Conservation (phyloP, 1,284 basidiomycete species). For the Exobasidium cylindrosporum region DNA sequence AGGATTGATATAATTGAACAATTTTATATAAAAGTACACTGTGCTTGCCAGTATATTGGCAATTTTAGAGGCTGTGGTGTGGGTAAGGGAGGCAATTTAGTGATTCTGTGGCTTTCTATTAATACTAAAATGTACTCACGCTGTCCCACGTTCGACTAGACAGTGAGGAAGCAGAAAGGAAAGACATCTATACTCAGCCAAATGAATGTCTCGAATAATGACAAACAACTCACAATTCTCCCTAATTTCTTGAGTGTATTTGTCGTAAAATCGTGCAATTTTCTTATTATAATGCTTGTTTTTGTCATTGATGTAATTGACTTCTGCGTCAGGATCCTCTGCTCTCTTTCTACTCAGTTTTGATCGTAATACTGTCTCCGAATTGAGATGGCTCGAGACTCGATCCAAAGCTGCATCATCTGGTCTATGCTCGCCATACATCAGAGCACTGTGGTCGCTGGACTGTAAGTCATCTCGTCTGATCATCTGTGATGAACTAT, state of each 20-base stretch:
- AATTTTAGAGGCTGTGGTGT: neutral
- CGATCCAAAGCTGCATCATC: constrained; percentile 90
- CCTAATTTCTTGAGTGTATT: constrained; percentile 76
- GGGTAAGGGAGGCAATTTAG: too few species aligned
- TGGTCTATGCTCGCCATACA: constrained; percentile 88
- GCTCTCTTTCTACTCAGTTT: constrained; percentile 81
- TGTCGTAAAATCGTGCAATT: constrained; percentile 96
- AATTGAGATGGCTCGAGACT: constrained; percentile 85
- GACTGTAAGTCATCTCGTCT: constrained; percentile 9
- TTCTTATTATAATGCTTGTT: constrained; percentile 99
- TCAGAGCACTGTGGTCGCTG: constrained; percentile 62
- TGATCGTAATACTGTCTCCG: constrained; percentile 64
- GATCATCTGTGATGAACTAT: constrained; percentile 7
- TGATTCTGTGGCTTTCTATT: too few species aligned
- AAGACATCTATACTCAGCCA: neutral
- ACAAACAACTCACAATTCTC: constrained; percentile 37
- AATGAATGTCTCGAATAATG: neutral
- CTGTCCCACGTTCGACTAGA: constrained; percentile 27
- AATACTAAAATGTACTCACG: constrained; percentile 14
- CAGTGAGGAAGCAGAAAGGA: neutral
- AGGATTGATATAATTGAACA: too few species aligned
- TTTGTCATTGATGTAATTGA: constrained; percentile 97
- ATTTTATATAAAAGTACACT: too few species aligned
- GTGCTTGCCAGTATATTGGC: too few species aligned
- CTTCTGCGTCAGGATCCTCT: constrained; percentile 88